Percentiles rank a stretch among this genome's conserved stretches.
Conservation (phyloP, 805 yeast genomes). For the Candida suzukii region DNA sequence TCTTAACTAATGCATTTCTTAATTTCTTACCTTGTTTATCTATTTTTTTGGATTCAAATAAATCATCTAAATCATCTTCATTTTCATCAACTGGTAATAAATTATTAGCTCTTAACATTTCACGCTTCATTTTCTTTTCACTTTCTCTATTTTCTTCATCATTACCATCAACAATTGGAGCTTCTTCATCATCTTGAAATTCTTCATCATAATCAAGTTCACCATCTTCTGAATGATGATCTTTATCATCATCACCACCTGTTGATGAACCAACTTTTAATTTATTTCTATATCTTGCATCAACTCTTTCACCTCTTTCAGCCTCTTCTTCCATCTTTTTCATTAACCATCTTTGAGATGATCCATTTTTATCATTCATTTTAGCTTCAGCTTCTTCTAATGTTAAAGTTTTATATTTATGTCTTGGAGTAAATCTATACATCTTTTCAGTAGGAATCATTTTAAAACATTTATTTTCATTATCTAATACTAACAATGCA, state of each 20-base stretch:
- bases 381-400: conserved; percentile 94
- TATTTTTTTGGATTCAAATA: conserved; percentile 61
- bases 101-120: conserved; percentile 77
- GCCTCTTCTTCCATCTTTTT: conserved; percentile 69
- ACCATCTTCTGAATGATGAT: conserved; percentile 24
- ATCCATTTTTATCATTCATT: conserved; percentile 66
- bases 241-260: conserved; percentile 1
- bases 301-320: conserved; percentile 46
- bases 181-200: conserved; percentile 98
- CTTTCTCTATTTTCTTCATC: conserved; percentile 92
- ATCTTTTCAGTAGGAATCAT: conserved; percentile 94
- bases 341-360: conserved; percentile 94
- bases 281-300: conserved; percentile 39
- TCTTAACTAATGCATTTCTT: conserved; percentile 73
- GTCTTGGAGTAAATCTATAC: conserved; percentile 88
- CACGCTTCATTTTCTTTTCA: conserved; percentile 75
- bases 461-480: conserved; percentile 66
- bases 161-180: conserved; percentile 89
- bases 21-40: conserved; percentile 89
- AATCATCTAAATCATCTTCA: conserved; percentile 51
- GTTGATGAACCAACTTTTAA: conserved; percentile 33
- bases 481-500: conserved; percentile 78
- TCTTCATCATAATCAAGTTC: conserved; percentile 87
- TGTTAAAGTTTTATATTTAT: conserved; percentile 87
- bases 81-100: conserved; percentile 55